Evolutionary conservation across 805 yeast species (phyloP), one percentile per base, ranked within the genome.

Genomic region (Torulaspora gathmanii): DNA sequence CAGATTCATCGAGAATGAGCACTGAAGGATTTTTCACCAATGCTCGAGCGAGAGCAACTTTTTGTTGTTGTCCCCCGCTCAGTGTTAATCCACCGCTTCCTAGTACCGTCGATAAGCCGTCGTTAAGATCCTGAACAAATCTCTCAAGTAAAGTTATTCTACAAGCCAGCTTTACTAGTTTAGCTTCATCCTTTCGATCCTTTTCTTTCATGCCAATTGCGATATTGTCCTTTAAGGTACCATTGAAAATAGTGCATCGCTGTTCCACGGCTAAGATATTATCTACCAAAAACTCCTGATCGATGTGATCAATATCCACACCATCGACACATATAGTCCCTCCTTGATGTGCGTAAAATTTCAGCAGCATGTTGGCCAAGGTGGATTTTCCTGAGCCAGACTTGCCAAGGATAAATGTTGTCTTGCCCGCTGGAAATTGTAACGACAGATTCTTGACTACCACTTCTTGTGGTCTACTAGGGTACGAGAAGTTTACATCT

Each of bases 381-480:
- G 98, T 84, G 0, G 98, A 91, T 62, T 93, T 93, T 0, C 99
- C 99, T 0, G 90, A 82, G 0, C 99, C 99, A 0, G 97, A 89
- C 49, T 74, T 72, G 1, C 99, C 99, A 33, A 93, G 77, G 3
- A 93, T 64, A 55, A 78, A 91, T 1, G 82, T 78, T 5, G 77
- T 58, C 26, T 66, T 52, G 1, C 75, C 72, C 0, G 76, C 62
- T 1, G 69, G 63, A 28, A 89, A 67, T 1, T 54, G 52, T 20
- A 84, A 45, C n/a, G 63, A 57, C 1, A 83, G 68, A 38, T 74
- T 55, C 0, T 72, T 63, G 12, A 93, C 59, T 0, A 78, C 79
- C 1, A 66, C 64, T 1, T 64, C 62, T 1, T 68, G 68, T 0
- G 71, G 70, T 52, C 91, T 72, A 0, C 80, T 64, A 1, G 84